Conservation (phyloP, 2,329 filamentous ascomycete species). For the Byssochlamys sp. region DNA sequence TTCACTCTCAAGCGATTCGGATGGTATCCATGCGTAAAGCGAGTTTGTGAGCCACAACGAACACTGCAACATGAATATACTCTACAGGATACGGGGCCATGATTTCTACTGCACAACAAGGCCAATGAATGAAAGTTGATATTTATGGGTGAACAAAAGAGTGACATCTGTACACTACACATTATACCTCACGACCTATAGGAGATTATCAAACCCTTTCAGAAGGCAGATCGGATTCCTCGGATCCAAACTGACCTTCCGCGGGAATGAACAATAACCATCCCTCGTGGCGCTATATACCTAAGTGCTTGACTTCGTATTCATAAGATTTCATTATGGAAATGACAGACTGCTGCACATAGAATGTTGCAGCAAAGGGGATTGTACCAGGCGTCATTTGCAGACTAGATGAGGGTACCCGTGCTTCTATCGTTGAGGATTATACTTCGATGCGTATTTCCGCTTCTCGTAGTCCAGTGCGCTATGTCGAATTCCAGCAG, state of each 20-base stretch:
- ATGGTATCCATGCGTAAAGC: too few relatives aligned
- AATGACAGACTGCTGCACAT: not conserved
- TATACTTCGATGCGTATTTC: constrained; percentile 4
- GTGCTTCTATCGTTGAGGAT: not conserved
- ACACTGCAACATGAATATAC: not conserved
- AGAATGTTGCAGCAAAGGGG: not conserved
- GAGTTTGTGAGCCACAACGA: not conserved
- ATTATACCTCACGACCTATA: not conserved
- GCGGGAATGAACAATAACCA: not conserved
- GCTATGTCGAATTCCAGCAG: constrained; percentile 31
- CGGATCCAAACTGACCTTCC: not conserved
- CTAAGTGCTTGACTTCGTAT: not conserved
- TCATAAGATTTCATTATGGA: not conserved
- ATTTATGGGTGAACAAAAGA: not conserved
- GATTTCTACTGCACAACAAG: not conserved
- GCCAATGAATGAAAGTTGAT: not conserved
- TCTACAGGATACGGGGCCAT: not conserved
- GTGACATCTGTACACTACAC: not conserved
- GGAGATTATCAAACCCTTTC: not conserved
- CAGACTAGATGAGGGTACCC: not conserved
- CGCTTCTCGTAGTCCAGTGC: constrained; percentile 17
- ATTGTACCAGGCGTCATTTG: too few relatives aligned
- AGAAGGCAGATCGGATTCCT: not conserved
- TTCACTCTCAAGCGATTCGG: too few relatives aligned
- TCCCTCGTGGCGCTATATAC: not conserved